A percentile compares a stretch with the other conserved stretches of the same genome.
Evolutionary conservation across 306 rosid species (phyloP).

Genomic region (Bauhinia variegata): DNA sequence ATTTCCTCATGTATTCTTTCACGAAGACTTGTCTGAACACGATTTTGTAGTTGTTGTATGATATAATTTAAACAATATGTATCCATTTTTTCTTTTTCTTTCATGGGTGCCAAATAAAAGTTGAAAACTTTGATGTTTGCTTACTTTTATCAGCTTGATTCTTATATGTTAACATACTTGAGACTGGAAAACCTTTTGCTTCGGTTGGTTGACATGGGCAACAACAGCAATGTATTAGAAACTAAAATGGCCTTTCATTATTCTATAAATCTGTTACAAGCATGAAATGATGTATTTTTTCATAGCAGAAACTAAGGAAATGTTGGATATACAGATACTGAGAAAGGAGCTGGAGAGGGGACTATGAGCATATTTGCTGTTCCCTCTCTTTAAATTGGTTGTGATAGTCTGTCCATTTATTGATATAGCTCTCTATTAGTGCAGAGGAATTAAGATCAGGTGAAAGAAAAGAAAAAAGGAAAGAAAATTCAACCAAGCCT

Average conservation of each 20-base stretch:
- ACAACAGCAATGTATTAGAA: constrained; percentile 10
- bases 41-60: constrained; percentile 27
- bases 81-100: neutral
- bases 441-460: constrained; percentile 30
- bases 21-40: neutral
- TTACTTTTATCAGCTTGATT: neutral
- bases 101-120: neutral
- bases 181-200: constrained; percentile 2
- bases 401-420: constrained; percentile 37
- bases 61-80: constrained; percentile 11
- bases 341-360: constrained; percentile 32
- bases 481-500: too few species aligned
- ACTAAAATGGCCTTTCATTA: constrained; percentile 1
- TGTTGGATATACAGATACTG: constrained; percentile 24
- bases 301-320: constrained; percentile 40
- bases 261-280: constrained; percentile 1
- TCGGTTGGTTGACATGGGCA: neutral
- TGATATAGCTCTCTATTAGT: constrained; percentile 23
- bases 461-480: neutral
- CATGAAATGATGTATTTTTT: constrained; percentile 39
- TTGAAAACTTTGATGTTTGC: neutral
- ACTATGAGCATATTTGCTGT: constrained; percentile 37
- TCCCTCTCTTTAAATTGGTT: constrained; percentile 32
- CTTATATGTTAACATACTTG: neutral
- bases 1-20: constrained; percentile 6